A percentile compares a stretch with the other conserved stretches of the same genome.
Conservation (phyloP, 2,329 filamentous ascomycete genomes). For the Dothidotthia symphoricarpi region DNA sequence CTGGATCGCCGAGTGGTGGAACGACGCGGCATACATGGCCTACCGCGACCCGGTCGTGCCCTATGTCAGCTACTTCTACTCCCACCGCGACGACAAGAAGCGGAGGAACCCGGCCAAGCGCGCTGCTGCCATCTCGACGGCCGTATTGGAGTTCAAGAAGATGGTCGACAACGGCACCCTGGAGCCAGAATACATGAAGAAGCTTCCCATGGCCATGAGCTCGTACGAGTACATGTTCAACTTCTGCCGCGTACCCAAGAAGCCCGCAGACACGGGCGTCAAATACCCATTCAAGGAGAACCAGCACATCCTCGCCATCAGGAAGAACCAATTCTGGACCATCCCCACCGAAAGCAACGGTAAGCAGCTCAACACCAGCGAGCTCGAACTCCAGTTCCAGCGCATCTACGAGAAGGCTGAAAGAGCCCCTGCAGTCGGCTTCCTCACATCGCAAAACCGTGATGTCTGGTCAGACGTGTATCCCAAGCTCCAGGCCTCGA, state of each 20-base stretch:
- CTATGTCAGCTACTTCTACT: slow-evolving; percentile 99
- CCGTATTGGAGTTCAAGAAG: slow-evolving; percentile 89
- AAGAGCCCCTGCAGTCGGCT: slow-evolving; percentile 71
- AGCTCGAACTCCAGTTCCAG: slow-evolving; percentile 87
- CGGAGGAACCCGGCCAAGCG: slow-evolving; percentile 87
- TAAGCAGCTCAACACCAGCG: slow-evolving; percentile 79
- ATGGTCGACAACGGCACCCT: slow-evolving; percentile 78
- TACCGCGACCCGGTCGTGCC: slow-evolving; percentile 96
- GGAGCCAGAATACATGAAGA: slow-evolving; percentile 99
- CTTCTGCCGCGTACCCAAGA: slow-evolving; percentile 77
- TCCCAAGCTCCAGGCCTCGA: slow-evolving; percentile 65
- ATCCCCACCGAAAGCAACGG: slow-evolving; percentile 77
- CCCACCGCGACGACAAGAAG: slow-evolving; percentile 87
- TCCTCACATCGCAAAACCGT: slow-evolving; percentile 86
- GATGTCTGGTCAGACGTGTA: slow-evolving; percentile 81
- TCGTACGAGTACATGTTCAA: slow-evolving; percentile 99
- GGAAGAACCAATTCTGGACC: slow-evolving; percentile 99
- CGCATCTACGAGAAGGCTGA: slow-evolving; percentile 77
- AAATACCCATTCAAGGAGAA: slow-evolving; percentile 75
- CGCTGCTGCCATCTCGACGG: slow-evolving; percentile 83
- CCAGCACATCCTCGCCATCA: slow-evolving; percentile 83
- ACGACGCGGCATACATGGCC: slow-evolving; percentile 83
- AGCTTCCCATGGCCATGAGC: slow-evolving; percentile 95
- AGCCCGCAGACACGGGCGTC: slow-evolving; percentile 75
- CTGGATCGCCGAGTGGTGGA: slow-evolving; percentile 99